Evolutionary conservation across 345 rosid species (phyloP), one percentile per base, ranked within the genome.

Genomic region (Corchorus olitorius): DNA sequence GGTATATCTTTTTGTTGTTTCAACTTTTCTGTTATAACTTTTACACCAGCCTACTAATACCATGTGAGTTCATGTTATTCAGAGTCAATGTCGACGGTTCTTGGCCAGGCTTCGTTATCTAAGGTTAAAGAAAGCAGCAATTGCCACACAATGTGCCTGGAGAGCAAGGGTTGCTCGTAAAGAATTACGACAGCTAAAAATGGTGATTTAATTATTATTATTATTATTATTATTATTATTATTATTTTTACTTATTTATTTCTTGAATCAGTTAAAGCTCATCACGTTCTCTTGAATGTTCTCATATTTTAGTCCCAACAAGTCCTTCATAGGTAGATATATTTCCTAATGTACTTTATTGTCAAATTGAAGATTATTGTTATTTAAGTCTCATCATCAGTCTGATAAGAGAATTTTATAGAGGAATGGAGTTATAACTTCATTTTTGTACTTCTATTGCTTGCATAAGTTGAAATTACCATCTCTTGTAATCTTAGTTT

Each of bases 91-190:
- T 77, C 89, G 98, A 80, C 86, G 86, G 76, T 89, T 68, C 87
- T 81, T 92, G 85, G 89, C 85, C 64, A 85, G 59, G 19, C 71
- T 22, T 67, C 76, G 61, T 74, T 90, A 88, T 80, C 65, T 65
- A 72, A 82, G 83, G 78, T 35, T 84, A 72, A 91, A 88, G 88
- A 90, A 89, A 86, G 94, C 93, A 75, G 89, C 91, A 72, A 85
- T 92, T 54, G 56, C 80, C 46, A 86, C 87, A 70, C 98, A 92
- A 84, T 91, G 95, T 85, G 87, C 90, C 70, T 92, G 97, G 97
- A 91, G 97, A 87, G 83, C 76, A 77, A 88, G 34, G 87, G 86
- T 88, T 80, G 99, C 98, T 55, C 85, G 92, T 45, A 81, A 80
- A 82, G 97, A 96, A 83, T 77, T 93, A 71, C 82, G 89, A 76